Base-by-base conservation (phyloP, 2,329 filamentous ascomycete genomes). In the Ceratocystis eucalypticola region DNA sequence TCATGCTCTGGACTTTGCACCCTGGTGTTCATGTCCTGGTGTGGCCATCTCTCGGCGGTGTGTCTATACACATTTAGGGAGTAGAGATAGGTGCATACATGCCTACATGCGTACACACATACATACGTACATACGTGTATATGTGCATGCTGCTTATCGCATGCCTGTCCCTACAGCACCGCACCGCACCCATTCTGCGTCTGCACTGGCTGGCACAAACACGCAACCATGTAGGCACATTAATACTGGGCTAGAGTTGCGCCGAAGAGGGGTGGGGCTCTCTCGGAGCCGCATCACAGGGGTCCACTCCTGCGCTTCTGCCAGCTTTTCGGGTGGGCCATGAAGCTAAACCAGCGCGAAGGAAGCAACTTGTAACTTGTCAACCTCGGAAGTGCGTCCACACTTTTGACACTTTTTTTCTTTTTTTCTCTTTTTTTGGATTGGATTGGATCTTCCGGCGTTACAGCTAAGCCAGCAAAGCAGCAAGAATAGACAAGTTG, bases 241-340 rank as follows among this genome's bases (percentile, higher is more conserved):
- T 15, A 41, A 41, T 41, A 41, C 37, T 41, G 10, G 37, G 3
- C 37, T 41, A 41, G 62, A 67, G 66, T 65, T 65, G 62, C 55
- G 66, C 62, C 66, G 66, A 67, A 65, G 61, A 55, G 62, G 65
- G 46, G 66, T 50, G 66, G 62, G 61, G 66, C 62, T 37, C 41
- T 22, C 45, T 67, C 66, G 66, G 66, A 67, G 66, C 66, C 62
- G 66, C 46, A 61, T 12, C 20, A 57, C 64, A 22, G 45, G 28
- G 66, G 30, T 8, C 66, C 41, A 62, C 55, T 61, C 64, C 44
- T 62, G 45, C 28, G 53, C 53, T 59, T 59, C 53, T 59, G 53
- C 53, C 53, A 59, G 15, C 57, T 61, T 48, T 67, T 45, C 53
- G 66, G 62, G 62, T 62, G 66, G 63, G 45, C 66, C 64, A 53